A percentile compares a stretch with the other conserved stretches of the same genome.
Evolutionary conservation across 116 monocot species (phyloP).

Genomic region (Iris pallida): DNA sequence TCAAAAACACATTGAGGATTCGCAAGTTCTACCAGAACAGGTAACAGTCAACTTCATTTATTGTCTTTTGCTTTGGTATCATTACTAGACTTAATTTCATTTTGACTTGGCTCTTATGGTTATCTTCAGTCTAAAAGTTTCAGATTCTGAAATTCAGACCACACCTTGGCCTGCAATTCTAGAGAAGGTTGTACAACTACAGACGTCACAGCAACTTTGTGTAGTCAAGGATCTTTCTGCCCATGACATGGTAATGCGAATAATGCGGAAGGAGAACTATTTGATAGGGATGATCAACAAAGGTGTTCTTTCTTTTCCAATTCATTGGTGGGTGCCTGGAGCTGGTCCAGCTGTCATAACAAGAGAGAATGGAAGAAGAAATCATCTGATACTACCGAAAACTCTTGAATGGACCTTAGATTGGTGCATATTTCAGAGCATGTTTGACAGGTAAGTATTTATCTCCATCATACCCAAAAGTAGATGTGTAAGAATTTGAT

Average conservation of each 20-base stretch:
- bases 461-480: neutral
- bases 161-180: conserved; percentile 76
- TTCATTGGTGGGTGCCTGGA: conserved; percentile 79
- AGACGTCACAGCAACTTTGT: conserved; percentile 67
- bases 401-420: conserved; percentile 93
- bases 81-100: neutral
- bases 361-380: conserved; percentile 39
- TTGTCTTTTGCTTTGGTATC: neutral
- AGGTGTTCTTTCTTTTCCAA: conserved; percentile 81
- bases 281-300: conserved; percentile 97
- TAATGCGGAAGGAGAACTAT: conserved; percentile 98
- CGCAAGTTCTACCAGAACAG: conserved; percentile 68
- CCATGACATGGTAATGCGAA: conserved; percentile 91
- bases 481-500: too few species aligned
- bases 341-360: conserved; percentile 62
- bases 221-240: conserved; percentile 88
- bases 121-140: conserved; percentile 58
- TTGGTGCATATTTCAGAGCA: conserved; percentile 97
- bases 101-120: neutral
- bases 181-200: conserved; percentile 75
- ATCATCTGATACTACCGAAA: conserved; percentile 78
- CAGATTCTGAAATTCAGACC: conserved; percentile 83
- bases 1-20: conserved; percentile 64
- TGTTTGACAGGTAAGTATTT: conserved; percentile 85
- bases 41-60: conserved; percentile 25